These are phyloP conservation scores for Cutaneotrichosporon daszewskae DNA, from an alignment of 1,284 basidiomycete genomes.

Conservation along the genomic window DNA sequence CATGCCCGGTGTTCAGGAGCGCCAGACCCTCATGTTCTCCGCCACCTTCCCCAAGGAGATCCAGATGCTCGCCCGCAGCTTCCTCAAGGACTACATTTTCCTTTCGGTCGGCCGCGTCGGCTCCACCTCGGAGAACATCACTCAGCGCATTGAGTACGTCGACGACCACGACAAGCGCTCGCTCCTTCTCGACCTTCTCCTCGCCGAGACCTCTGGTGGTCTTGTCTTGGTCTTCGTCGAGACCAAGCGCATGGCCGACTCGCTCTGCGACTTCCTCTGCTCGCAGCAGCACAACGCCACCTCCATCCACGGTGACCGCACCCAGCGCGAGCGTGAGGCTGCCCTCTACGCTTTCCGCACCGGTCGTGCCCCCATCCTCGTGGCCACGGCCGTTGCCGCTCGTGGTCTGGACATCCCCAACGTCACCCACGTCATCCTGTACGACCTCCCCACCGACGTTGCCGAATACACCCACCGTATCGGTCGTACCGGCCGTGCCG, in stretches of 20 bases:
- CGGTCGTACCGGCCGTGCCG: slow-evolving; percentile 98
- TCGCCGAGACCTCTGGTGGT: slow-evolving; percentile 67
- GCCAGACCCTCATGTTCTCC: slow-evolving; percentile 99
- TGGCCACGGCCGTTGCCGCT: slow-evolving; percentile 96
- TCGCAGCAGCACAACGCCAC: slow-evolving; percentile 79
- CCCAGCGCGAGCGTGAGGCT: slow-evolving; percentile 94
- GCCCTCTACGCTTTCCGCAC: slow-evolving; percentile 93
- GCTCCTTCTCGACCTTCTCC: slow-evolving; percentile 88
- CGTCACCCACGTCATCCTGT: slow-evolving; percentile 92
- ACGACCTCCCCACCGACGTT: slow-evolving; percentile 97
- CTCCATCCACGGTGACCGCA: slow-evolving; percentile 96
- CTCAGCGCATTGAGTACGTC: slow-evolving; percentile 97
- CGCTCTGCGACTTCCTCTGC: slow-evolving; percentile 94
- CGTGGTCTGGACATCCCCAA: slow-evolving; percentile 99
- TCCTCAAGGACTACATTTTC: slow-evolving; percentile 94
- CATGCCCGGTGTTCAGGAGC: slow-evolving; percentile 87
- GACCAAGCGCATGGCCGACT: slow-evolving; percentile 99
- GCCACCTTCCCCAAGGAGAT: slow-evolving; percentile 99
- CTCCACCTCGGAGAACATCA: slow-evolving; percentile 98
- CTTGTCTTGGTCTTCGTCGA: slow-evolving; percentile 97
- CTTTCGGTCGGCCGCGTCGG: slow-evolving; percentile 97
- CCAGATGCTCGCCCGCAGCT: slow-evolving; percentile 92
- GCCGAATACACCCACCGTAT: slow-evolving; percentile 99
- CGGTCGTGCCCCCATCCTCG: slow-evolving; percentile 91
- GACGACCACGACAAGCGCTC: slow-evolving; percentile 97